Base-by-base conservation (phyloP, 352 stramenopile genomes). In the Albugo candida region DNA sequence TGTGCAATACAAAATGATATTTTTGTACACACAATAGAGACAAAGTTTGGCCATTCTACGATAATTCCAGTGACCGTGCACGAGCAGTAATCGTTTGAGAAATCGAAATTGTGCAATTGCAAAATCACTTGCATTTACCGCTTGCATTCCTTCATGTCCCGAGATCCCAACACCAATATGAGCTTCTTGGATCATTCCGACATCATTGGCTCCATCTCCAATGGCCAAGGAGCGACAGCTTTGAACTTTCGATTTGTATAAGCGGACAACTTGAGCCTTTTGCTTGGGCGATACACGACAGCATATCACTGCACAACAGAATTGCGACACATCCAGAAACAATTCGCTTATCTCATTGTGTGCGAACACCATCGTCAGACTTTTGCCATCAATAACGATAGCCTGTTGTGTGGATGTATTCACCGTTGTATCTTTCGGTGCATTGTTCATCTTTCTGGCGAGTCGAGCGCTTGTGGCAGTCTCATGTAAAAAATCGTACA, bases 11-110 rank as follows among this genome's bases (percentile, higher is more conserved):
- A 87, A 61, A 36, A 92, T 73, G 53, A 97, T 91, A 68, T 98
- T 98, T 68, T 98, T 98, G 84, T 99, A 99, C 48, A 99, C 97
- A 36, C 97, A 93, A 59, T 97, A 98, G 5, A 98, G 62, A 38
- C 97, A 83, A 20, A 97, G 73, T 49, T 94, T 96, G 42, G 73
- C 78, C 70, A 97, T 95, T 34, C 96, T 88, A 19, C 89, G 83
- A 55, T 98, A 99, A 64, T 98, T 97, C 88, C 93, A 99, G 55
- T 97, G 82, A 3, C 96, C 96, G 52, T 99, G 96, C 12, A 98
- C 92, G 16, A 99, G 77, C 41, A 99, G 59, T 18, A 99, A 63
- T 13, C 83, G 62, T 61, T 95, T 83, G 8, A 99, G 65, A 58
- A 96, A 98, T 13, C 93, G 76, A 58, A 99, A 99, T 55, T 99